Conservation (phyloP, 2,329 filamentous ascomycete species). For the Corinectria fuckeliana region DNA sequence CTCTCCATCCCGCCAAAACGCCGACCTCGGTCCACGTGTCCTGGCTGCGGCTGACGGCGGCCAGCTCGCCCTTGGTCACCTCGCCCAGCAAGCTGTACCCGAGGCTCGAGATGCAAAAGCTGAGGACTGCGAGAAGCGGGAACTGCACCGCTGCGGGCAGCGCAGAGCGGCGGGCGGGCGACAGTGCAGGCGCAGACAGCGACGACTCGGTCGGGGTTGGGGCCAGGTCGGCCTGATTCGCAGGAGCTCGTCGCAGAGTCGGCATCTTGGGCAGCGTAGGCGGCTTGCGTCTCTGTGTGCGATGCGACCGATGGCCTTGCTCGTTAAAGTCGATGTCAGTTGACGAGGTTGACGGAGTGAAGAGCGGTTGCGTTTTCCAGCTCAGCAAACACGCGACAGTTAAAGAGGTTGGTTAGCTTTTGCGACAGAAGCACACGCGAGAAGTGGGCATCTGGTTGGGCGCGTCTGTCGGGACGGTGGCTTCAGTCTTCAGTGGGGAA, state of each 20-base stretch:
- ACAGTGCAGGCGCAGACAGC: neutral
- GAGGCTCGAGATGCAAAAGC: constrained; percentile 67
- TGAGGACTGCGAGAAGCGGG: constrained; percentile 59
- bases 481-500: constrained; percentile 22
- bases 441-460: constrained; percentile 3
- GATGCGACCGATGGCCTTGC: neutral
- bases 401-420: constrained; percentile 4
- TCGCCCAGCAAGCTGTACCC: constrained; percentile 68
- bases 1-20: constrained; percentile 59
- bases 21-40: constrained; percentile 68
- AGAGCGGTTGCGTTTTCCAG: neutral
- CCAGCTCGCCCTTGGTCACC: constrained; percentile 69
- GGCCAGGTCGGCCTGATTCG: constrained; percentile 24
- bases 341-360: neutral
- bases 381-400: neutral
- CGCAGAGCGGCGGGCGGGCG: constrained; percentile 33
- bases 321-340: neutral
- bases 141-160: constrained; percentile 57
- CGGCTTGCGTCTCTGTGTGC: neutral
- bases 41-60: constrained; percentile 67
- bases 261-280: constrained; percentile 21
- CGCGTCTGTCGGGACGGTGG: constrained; percentile 6
- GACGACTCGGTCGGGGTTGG: constrained; percentile 13
- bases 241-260: constrained; percentile 32
- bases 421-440: constrained; percentile 8